Base-by-base conservation (phyloP, 805 yeast species). In the Candida vartiovaarae region DNA sequence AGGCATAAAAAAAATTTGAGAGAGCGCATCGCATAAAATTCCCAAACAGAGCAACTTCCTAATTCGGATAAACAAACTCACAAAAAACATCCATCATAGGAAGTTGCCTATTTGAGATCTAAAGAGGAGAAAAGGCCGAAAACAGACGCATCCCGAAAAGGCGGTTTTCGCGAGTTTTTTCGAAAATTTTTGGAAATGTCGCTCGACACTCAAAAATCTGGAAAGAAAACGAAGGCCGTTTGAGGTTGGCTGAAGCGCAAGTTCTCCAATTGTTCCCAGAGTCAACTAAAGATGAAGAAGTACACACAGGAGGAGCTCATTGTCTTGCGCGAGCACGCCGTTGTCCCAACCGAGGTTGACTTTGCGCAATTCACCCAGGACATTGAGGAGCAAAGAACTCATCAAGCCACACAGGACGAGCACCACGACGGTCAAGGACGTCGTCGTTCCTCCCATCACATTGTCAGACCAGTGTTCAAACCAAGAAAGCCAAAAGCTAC, bases 231-330 rank as follows among this genome's bases (percentile, higher is more conserved):
- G 20, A 15, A 15, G 20, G 20, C 20, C 20, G 20, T 1, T 15
- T 15, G 1, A 15, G 20, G 20, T 15, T 15, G 20, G 20, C 20
- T 15, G 20, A 15, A 15, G 20, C 20, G 20, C 20, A 15, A 15
- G 20, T 15, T 15, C 20, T 15, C 20, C 20, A 15, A 15, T 15
- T 15, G 20, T 15, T 15, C 20, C 20, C 20, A 15, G 20, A 15
- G 20, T 15, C 20, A 15, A 15, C 20, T 15, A 15, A 15, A 15
- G 20, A n/a, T 11, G 11, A 36, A 41, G 46, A 75, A 73, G 63
- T 84, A 83, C 68, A 80, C 88, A 36, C 82, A 80, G 61, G 86
- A 82, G 63, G 80, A 82, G 67, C 74, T 84, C 61, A 63, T 78
- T 34, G 74, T 70, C 44, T 69, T 71, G 58, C 77, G 79, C 55